A percentile compares a stretch with the other conserved stretches of the same genome.
Evolutionary conservation across 495 filamentous ascomycete genomes (phyloP).

Genomic region (Lindgomyces ingoldianus): DNA sequence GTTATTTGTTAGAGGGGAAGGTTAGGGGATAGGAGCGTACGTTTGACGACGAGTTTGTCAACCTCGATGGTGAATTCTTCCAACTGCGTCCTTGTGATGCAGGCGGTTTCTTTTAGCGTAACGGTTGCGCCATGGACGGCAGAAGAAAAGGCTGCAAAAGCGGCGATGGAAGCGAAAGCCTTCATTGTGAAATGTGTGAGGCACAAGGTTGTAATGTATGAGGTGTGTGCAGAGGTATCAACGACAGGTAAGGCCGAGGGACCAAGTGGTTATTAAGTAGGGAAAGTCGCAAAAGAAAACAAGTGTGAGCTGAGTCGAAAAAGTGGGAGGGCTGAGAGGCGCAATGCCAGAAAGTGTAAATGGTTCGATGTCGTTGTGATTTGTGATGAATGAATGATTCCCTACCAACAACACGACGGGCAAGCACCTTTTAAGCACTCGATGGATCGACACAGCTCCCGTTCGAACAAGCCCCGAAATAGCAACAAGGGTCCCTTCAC

Average conservation of each 20-base stretch:
- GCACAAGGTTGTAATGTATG: neutral
- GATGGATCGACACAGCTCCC: no score
- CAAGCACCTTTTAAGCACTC: no score
- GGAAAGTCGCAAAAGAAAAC: neutral
- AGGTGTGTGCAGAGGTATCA: neutral
- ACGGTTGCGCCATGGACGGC: slow-evolving; percentile 12
- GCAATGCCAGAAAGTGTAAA: no score
- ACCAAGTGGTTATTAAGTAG: neutral
- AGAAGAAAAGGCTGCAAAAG: slow-evolving; percentile 7
- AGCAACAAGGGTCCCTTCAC: no score
- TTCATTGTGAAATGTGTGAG: slow-evolving; percentile 18
- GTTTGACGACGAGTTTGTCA: slow-evolving; percentile 16
- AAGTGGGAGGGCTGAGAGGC: neutral
- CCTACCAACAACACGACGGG: no score
- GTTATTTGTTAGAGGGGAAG: neutral
- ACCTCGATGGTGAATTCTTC: slow-evolving; percentile 17
- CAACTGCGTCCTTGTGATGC: neutral
- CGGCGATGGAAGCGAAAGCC: slow-evolving; percentile 13
- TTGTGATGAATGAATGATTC: no score
- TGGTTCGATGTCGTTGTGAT: no score
- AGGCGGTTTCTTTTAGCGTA: slow-evolving; percentile 20
- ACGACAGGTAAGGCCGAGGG: neutral
- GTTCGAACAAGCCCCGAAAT: no score
- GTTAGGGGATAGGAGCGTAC: slow-evolving; percentile 7
- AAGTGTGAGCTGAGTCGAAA: neutral